Conservation (phyloP, 2,329 filamentous ascomycete genomes). For the Trichoderma sp. region DNA sequence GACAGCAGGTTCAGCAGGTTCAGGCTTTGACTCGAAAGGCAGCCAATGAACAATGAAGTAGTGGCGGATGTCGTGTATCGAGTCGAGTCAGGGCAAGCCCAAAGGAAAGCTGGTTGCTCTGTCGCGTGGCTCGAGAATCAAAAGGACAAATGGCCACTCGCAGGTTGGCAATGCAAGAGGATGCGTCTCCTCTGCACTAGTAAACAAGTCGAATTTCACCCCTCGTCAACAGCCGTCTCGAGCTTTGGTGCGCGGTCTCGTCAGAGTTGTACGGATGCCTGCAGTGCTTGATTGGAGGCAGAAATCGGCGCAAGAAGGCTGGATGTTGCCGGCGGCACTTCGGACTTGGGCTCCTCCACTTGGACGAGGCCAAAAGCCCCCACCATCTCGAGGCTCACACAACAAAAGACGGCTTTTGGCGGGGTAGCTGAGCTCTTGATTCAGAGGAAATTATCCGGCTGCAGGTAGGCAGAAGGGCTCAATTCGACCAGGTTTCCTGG, state of each 20-base stretch:
- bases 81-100: not conserved
- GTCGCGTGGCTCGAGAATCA: conserved; percentile 1
- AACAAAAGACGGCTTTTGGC: not conserved
- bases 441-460: not conserved
- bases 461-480: not conserved
- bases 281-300: conserved; percentile 10
- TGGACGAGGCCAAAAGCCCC: not conserved
- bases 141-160: not conserved
- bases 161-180: not conserved
- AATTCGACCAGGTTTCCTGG: not conserved
- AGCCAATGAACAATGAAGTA: not conserved
- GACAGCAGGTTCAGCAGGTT: not conserved
- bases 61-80: not conserved
- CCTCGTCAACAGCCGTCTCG: conserved; percentile 4
- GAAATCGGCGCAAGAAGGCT: conserved; percentile 14
- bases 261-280: not conserved
- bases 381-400: not conserved
- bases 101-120: not conserved
- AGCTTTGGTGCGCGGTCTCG: conserved; percentile 8
- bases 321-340: conserved; percentile 23
- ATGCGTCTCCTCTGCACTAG: not conserved
- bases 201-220: not conserved
- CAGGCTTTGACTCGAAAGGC: not conserved
- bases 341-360: conserved; percentile 24
- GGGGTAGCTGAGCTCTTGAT: conserved; percentile 1